These are phyloP conservation scores for Fistulifera pelliculosa DNA, from an alignment of 108 stramenopile genomes.

Conservation along the genomic window DNA sequence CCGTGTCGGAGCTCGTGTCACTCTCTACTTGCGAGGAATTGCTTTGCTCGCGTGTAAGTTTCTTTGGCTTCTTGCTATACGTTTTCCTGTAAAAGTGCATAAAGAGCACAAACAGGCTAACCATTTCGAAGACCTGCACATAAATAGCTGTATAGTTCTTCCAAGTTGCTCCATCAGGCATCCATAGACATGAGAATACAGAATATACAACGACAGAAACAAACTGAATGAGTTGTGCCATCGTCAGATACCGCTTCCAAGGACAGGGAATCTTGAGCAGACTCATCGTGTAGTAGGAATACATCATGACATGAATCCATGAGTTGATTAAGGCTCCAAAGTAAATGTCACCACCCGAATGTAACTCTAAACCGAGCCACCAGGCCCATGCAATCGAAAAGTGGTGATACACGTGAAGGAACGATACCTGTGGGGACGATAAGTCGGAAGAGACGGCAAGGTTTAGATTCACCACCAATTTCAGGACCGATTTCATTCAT, in stretches of 20 bases:
- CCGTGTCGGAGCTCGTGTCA: not conserved
- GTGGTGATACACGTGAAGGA: slow-evolving; percentile 99
- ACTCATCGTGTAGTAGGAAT: slow-evolving; percentile 92
- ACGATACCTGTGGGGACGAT: slow-evolving; percentile 69
- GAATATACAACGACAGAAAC: slow-evolving; percentile 81
- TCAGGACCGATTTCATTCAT: too few species aligned
- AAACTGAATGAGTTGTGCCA: slow-evolving; percentile 96
- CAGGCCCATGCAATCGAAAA: slow-evolving; percentile 90
- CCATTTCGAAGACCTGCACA: slow-evolving; percentile 81
- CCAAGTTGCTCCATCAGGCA: slow-evolving; percentile 23
- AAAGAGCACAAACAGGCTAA: slow-evolving; percentile 75
- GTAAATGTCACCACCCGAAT: slow-evolving; percentile 93
- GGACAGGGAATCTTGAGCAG: slow-evolving; percentile 68
- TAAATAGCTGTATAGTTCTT: slow-evolving; percentile 39
- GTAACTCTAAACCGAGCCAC: slow-evolving; percentile 79
- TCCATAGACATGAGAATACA: slow-evolving; percentile 20
- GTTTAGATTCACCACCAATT: not conserved
- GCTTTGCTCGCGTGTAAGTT: not conserved
- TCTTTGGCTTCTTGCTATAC: slow-evolving; percentile 47
- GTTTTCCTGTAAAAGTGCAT: slow-evolving; percentile 64
- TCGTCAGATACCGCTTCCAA: slow-evolving; percentile 91
- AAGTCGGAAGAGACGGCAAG: not conserved
- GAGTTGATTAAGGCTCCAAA: slow-evolving; percentile 96
- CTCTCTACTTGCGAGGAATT: too few species aligned
- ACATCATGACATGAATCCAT: slow-evolving; percentile 98